Base-by-base conservation (phyloP, 306 rosid genomes). In the Gastrolobium bilobum region DNA sequence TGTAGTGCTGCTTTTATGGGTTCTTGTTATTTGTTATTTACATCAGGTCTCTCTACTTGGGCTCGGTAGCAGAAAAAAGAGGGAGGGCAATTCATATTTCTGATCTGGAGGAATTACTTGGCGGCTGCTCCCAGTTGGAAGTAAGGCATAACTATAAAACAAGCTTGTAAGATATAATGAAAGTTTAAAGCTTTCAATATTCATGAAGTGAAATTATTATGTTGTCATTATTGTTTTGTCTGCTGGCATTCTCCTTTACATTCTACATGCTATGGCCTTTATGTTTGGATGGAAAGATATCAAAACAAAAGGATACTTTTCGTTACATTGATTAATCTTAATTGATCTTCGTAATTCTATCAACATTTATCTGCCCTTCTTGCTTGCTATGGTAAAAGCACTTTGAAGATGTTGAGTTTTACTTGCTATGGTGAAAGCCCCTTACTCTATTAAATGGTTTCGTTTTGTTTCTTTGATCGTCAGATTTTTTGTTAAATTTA, bases 21-120 rank as follows among this genome's bases (percentile, higher is more conserved):
- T 47, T 83, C 71, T 63, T 84, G 86, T 71, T 73, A 78, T 84
- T 76, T 75, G 39, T 76, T 75, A 39, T 72, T 62, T 73, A 52
- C 73, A 52, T 86, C 89, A 91, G 96, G 92, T 90, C 91, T 79
- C 97, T 95, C 76, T 92, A 87, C 82, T 85, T 95, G 93, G 93
- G 98, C 15, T 95, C 97, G 2, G 94, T 95, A 33, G 98, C 97
- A 0, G 96, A 88, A 58, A 91, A 86, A 39, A 83, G 91, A 88
- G 95, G 92, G 83, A 94, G 91, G 86, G 71, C 90, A 0, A 85
- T 95, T 90, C 92, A 95, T 71, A 84, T 86, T 66, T 82, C 94
- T 54, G 97, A 95, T 90, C 87, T 95, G 84, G 90, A 91, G 82
- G 98, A 91, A 79, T 90, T 95, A 73, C 98, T 95, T 59, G 20